Evolutionary conservation across 1,284 basidiomycete species (phyloP).

Genomic region (Gomphus bonarii): DNA sequence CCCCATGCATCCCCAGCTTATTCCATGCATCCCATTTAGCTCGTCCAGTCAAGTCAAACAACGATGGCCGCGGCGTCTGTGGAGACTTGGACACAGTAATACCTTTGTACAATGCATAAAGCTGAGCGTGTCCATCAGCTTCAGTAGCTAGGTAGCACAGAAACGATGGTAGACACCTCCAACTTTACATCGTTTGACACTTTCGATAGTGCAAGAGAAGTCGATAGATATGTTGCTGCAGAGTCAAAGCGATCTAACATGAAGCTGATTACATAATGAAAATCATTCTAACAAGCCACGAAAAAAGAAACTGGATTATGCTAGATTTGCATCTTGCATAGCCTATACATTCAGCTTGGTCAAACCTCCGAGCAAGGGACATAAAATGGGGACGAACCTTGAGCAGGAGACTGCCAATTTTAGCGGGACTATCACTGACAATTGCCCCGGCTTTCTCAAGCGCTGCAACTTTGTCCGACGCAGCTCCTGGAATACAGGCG

Average conservation of each 20-base stretch:
- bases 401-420: conserved; percentile 83
- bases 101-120: conserved; percentile 83
- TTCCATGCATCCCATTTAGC: conserved; percentile 89
- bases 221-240: conserved; percentile 56
- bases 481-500: conserved; percentile 50
- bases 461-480: conserved; percentile 93
- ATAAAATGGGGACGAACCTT: conserved; percentile 42
- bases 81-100: conserved; percentile 51
- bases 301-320: conserved; percentile 31
- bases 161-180: conserved; percentile 44
- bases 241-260: conserved; percentile 33
- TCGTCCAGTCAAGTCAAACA: conserved; percentile 72
- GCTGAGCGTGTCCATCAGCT: conserved; percentile 37
- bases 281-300: conserved; percentile 11
- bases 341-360: conserved; percentile 34
- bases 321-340: conserved; percentile 79
- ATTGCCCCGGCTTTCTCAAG: conserved; percentile 87
- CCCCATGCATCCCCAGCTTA: conserved; percentile 30
- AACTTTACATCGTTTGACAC: conserved; percentile 55
- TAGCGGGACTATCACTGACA: conserved; percentile 93
- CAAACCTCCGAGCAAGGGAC: conserved; percentile 1
- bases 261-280: conserved; percentile 10
- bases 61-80: conserved; percentile 53
- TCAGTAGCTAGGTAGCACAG: conserved; percentile 11
- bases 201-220: conserved; percentile 32